phyloP scores from a whole-genome alignment of 176 grass and related monocot genomes.

The Oryza officinalis region DNA sequence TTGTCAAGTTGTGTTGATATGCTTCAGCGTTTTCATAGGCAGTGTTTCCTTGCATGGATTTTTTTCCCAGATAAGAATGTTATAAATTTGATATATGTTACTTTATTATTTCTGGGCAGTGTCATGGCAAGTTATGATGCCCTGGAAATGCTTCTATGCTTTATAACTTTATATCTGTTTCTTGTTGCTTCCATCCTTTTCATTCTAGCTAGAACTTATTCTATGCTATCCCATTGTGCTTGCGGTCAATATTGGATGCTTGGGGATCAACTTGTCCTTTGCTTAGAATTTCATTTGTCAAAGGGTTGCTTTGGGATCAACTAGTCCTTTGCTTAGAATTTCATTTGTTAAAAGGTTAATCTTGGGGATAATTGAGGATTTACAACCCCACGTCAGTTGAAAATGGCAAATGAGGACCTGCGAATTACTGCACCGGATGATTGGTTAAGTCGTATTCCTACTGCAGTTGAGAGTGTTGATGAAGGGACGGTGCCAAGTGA shows the following conservation, averaged over 20 bases:
- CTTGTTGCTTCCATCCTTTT: neutral
- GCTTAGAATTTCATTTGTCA: neutral
- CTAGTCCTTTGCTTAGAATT: no score
- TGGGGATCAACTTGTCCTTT: no score
- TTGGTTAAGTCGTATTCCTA: neutral
- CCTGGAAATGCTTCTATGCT: neutral
- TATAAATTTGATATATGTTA: conserved; percentile 8
- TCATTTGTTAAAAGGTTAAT: no score
- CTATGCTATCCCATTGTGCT: no score
- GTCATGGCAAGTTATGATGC: no score
- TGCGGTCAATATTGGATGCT: no score
- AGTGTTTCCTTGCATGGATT: neutral
- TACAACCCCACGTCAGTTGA: no score
- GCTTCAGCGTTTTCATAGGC: neutral
- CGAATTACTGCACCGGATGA: no score
- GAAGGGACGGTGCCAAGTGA: neutral
- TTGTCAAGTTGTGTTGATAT: neutral
- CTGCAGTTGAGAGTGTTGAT: conserved; percentile 31
- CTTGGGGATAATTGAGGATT: no score
- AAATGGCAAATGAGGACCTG: no score
- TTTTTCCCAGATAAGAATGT: conserved; percentile 11
- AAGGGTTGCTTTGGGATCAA: neutral
- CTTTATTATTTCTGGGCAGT: neutral
- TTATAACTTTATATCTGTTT: neutral
- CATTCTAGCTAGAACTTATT: no score